Conservation (phyloP, 2,329 filamentous ascomycete species). For the Nannizzia gypsea region DNA sequence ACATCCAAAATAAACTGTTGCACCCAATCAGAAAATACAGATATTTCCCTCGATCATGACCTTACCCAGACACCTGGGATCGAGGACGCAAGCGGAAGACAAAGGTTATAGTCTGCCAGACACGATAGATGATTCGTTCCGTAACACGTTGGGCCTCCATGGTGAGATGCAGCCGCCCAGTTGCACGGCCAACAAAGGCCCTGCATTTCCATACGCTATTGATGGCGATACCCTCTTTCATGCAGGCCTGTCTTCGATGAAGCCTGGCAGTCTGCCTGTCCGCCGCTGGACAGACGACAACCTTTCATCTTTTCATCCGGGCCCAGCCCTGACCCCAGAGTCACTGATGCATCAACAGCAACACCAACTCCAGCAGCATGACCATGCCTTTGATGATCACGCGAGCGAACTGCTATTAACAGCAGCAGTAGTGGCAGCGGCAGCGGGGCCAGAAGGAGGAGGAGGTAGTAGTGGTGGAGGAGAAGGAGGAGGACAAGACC, state of each 20-base stretch:
- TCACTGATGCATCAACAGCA: not conserved
- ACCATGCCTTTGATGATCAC: constrained; percentile 11
- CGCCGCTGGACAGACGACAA: constrained; percentile 19
- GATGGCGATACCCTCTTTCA: constrained; percentile 13
- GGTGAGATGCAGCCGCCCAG: constrained; percentile 46
- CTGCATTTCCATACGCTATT: constrained; percentile 19
- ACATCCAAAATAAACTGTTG: constrained; percentile 4
- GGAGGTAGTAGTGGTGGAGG: no score
- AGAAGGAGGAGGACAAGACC: not conserved
- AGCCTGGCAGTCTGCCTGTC: constrained; percentile 10
- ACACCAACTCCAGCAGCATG: not conserved
- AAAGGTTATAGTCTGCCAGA: constrained; percentile 17
- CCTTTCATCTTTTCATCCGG: constrained; percentile 22
- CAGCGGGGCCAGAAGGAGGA: no score
- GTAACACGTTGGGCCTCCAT: constrained; percentile 53
- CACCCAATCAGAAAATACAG: constrained; percentile 3
- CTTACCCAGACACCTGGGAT: constrained; percentile 5
- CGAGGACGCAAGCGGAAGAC: constrained; percentile 15
- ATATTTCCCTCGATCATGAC: constrained; percentile 1
- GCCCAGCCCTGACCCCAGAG: constrained; percentile 8
- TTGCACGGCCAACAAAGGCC: constrained; percentile 37
- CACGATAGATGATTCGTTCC: constrained; percentile 42
- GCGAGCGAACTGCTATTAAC: constrained; percentile 8
- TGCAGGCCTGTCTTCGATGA: constrained; percentile 12
- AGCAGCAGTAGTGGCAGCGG: not conserved